These are phyloP conservation scores for Verticillium dahliae DNA, from an alignment of 2,329 filamentous ascomycete species.

Conservation along the genomic window DNA sequence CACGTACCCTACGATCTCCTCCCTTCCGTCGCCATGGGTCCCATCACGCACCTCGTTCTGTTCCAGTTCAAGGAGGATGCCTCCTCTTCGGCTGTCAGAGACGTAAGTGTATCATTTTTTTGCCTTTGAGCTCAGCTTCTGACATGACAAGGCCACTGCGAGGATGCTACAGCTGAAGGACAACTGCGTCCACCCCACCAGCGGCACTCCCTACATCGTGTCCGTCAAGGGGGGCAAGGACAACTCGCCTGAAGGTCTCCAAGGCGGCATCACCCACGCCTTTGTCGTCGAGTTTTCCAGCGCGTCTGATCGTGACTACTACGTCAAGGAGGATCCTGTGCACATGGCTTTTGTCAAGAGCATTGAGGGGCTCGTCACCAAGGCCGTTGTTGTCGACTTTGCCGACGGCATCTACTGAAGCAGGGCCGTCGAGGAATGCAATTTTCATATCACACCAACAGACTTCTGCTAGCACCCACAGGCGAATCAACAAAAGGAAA, in stretches of 20 bases:
- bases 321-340: constrained; percentile 56
- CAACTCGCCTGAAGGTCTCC: constrained; percentile 52
- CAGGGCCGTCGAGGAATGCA: background rate
- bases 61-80: constrained; percentile 56
- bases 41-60: constrained; percentile 62
- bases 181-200: constrained; percentile 54
- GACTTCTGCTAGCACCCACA: background rate
- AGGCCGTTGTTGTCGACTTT: constrained; percentile 56
- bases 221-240: constrained; percentile 53
- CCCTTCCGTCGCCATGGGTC: background rate
- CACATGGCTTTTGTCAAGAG: constrained; percentile 55
- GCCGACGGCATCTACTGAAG: background rate
- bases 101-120: constrained; percentile 34
- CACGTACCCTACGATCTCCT: background rate
- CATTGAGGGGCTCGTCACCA: constrained; percentile 38
- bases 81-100: constrained; percentile 41
- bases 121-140: background rate
- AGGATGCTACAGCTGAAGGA: constrained; percentile 41
- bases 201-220: constrained; percentile 53
- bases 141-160: background rate
- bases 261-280: constrained; percentile 60
- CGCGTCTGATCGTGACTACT: constrained; percentile 62
- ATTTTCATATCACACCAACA: background rate
- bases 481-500: background rate
- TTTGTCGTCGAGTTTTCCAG: constrained; percentile 64